These are phyloP conservation scores for Fusarium tricinctum DNA, from an alignment of 2,329 filamentous ascomycete genomes.

Conservation along the genomic window DNA sequence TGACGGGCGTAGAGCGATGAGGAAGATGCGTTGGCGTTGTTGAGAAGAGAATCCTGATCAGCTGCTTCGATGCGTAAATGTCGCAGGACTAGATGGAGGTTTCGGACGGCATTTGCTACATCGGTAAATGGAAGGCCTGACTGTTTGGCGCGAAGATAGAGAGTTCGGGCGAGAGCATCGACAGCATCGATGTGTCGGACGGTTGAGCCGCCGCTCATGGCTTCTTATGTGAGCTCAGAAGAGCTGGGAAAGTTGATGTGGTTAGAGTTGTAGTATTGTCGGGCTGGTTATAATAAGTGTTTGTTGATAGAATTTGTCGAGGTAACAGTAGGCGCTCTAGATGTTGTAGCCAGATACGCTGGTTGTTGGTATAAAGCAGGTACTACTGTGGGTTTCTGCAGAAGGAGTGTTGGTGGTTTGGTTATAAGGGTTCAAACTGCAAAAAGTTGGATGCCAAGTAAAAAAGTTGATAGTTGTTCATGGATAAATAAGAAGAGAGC, in stretches of 20 bases:
- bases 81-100: constrained; percentile 68
- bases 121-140: constrained; percentile 63
- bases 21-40: constrained; percentile 54
- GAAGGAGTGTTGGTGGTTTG: constrained; percentile 1
- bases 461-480: constrained; percentile 12
- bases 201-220: constrained; percentile 53
- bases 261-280: neutral
- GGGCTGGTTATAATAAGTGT: neutral
- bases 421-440: constrained; percentile 6
- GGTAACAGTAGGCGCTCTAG: neutral
- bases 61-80: constrained; percentile 71
- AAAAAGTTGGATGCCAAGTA: constrained; percentile 18
- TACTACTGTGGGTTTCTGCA: constrained; percentile 12
- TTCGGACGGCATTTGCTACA: constrained; percentile 64
- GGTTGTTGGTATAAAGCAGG: constrained; percentile 12
- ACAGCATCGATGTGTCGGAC: constrained; percentile 67
- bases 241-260: constrained; percentile 12
- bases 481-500: constrained; percentile 14
- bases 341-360: neutral
- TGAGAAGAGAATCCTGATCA: constrained; percentile 69
- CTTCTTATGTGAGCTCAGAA: constrained; percentile 37
- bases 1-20: constrained; percentile 63
- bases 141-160: constrained; percentile 67
- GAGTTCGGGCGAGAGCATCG: constrained; percentile 67
- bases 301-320: neutral